phyloP scores from a whole-genome alignment of 2,329 filamentous ascomycete species.

The Alternaria longipes region DNA sequence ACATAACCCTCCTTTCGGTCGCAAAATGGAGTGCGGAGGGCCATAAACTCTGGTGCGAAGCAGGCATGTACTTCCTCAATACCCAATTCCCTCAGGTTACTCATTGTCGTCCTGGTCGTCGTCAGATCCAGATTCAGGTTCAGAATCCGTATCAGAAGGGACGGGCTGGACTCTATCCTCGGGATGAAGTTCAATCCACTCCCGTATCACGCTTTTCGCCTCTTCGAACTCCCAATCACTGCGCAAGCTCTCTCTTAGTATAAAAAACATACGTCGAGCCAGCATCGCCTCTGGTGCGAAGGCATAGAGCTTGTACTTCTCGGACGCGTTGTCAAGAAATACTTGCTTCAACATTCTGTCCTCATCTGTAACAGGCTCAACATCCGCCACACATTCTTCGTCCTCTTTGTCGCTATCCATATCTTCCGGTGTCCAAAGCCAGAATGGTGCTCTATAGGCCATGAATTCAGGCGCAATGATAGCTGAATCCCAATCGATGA shows the following conservation, averaged over 20 bases:
- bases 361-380: background rate
- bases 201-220: conserved; percentile 10
- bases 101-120: background rate
- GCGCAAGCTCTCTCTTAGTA: no score
- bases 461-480: conserved; percentile 44
- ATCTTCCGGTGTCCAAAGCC: conserved; percentile 36
- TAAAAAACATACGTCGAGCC: conserved; percentile 15
- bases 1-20: background rate
- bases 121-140: background rate
- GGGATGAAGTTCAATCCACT: conserved; percentile 20
- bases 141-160: background rate
- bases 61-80: conserved; percentile 1
- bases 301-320: conserved; percentile 32
- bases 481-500: conserved; percentile 50
- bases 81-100: no score
- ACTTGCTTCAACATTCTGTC: conserved; percentile 33
- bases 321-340: conserved; percentile 40
- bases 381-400: background rate
- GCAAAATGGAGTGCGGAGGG: conserved; percentile 8
- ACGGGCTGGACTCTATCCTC: background rate
- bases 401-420: background rate
- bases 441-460: conserved; percentile 42
- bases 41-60: conserved; percentile 41
- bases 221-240: background rate
- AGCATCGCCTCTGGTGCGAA: conserved; percentile 36